Conservation (phyloP, 2,329 filamentous ascomycete species). For the Alternaria burnsii region DNA sequence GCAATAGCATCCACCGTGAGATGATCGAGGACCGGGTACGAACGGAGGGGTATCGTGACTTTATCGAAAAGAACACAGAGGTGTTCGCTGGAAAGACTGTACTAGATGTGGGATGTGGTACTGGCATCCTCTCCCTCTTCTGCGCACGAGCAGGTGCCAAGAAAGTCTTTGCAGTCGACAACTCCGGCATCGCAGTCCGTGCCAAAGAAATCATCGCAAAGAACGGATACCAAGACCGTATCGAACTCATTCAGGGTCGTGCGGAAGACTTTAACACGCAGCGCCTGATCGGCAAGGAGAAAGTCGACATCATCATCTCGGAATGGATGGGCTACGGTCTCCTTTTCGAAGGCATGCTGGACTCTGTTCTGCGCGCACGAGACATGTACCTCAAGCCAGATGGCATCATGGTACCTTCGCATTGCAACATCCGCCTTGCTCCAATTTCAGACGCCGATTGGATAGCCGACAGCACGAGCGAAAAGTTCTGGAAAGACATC, state of each 20-base stretch:
- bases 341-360: constrained; percentile 94
- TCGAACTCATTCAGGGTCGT: constrained; percentile 83
- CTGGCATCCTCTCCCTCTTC: constrained; percentile 91
- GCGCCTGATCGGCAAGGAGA: constrained; percentile 54
- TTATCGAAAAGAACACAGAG: constrained; percentile 90
- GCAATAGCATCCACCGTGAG: constrained; percentile 84
- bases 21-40: constrained; percentile 93
- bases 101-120: constrained; percentile 86
- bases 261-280: constrained; percentile 84
- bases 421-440: constrained; percentile 82
- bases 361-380: constrained; percentile 86
- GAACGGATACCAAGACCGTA: constrained; percentile 76
- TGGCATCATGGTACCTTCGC: constrained; percentile 86
- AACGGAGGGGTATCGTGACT: constrained; percentile 92
- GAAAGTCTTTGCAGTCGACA: constrained; percentile 89
- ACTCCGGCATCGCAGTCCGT: constrained; percentile 87
- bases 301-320: constrained; percentile 93
- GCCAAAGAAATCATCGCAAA: constrained; percentile 84
- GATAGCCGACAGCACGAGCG: constrained; percentile 74
- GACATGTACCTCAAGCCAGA: constrained; percentile 83
- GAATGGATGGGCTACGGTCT: constrained; percentile 99
- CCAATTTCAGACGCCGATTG: constrained; percentile 82
- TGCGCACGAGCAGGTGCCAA: constrained; percentile 88
- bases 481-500: constrained; percentile 83
- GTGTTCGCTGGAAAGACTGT: constrained; percentile 87